Evolutionary conservation across 108 stramenopile genomes (phyloP), one percentile per base, ranked within the genome.

Genomic region (Epithemia pelagica): DNA sequence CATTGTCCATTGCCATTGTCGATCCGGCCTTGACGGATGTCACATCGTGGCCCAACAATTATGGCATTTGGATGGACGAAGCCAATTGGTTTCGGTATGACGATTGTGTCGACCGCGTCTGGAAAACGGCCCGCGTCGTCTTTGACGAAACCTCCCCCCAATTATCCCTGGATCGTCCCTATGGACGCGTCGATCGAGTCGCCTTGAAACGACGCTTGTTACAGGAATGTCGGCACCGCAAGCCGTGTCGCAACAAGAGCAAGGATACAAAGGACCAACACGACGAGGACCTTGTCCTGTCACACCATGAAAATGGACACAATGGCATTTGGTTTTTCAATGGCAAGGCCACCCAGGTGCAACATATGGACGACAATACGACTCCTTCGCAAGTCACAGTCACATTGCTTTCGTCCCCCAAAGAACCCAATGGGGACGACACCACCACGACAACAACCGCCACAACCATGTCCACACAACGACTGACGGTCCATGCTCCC

Each of bases 51-150:
- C 67, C 67, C 26, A 68, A 68, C 57, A 68, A 68, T 60, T 68
- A 68, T 46, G 67, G 67, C 27, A 55, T 68, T 37, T 68, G 67
- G 67, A 68, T 68, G 59, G 67, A 68, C 33, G 67, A 68, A 60
- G 67, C 59, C 56, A 25, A 28, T 26, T 30, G 23, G 30, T 60
- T 68, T 25, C 54, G 58, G 26, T 68, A 59, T 37, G 67, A 26
- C 54, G 57, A 68, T 60, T 68, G 67, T 29, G n/a, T 23, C n/a
- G 67, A 68, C 33, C 21, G 25, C n/a, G 58, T 68, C 25, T 68
- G 67, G 67, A 52, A 51, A 0, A 27, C 58, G 26, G 37, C 24
- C 10, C 23, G 57, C 8, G 33, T 68, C 56, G 56, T 68, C 33
- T 68, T 68, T 60, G 67, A 68, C 32, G 67, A 68, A 59, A 2